phyloP scores from a whole-genome alignment of 192 early-diverging fungal species.

The Ambispora gerdemannii region DNA sequence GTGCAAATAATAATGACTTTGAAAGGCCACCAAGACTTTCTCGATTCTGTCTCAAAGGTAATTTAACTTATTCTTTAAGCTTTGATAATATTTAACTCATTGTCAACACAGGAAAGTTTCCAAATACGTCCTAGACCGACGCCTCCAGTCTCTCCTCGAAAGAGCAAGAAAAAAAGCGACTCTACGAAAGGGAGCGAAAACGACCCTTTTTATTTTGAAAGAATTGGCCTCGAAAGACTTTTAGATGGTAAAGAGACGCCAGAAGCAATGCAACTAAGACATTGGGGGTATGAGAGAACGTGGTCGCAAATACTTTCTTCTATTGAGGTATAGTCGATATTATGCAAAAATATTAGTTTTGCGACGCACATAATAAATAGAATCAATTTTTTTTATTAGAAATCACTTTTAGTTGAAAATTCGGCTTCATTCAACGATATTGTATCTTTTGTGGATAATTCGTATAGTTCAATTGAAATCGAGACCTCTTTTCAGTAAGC shows the following conservation, averaged over 20 bases:
- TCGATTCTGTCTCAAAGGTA: not conserved
- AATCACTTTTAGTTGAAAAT: not conserved
- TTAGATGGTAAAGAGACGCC: not conserved
- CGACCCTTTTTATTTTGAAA: not conserved
- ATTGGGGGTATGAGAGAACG: not conserved
- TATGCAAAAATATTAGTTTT: not conserved
- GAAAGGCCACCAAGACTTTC: no score
- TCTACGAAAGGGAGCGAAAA: not conserved
- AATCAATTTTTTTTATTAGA: not conserved
- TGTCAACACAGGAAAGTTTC: no score
- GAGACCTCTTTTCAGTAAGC: constrained; percentile 1
- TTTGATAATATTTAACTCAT: not conserved
- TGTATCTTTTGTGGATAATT: not conserved
- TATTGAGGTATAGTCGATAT: not conserved
- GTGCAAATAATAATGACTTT: no score
- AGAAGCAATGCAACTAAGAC: not conserved
- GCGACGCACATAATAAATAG: not conserved
- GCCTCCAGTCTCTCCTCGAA: no score
- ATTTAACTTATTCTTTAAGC: not conserved
- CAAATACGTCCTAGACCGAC: not conserved
- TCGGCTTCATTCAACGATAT: not conserved
- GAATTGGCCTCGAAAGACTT: not conserved
- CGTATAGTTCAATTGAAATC: not conserved
- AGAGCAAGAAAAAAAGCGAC: no score
- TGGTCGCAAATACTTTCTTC: not conserved